Base-by-base conservation (phyloP, 306 rosid species). In the Fragaria iinumae region DNA sequence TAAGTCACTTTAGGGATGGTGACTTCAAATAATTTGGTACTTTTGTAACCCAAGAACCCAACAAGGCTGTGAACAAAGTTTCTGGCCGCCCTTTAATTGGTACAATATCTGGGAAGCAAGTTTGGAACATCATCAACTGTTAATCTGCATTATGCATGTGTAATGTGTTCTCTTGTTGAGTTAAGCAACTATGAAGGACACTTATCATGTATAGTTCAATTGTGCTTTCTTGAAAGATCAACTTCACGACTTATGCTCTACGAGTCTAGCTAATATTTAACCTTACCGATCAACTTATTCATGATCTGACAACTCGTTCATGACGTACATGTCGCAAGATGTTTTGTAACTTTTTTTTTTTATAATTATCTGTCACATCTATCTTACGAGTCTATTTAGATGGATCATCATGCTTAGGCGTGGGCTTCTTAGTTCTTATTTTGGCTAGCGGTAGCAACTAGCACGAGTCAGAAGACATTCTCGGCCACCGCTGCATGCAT, bases 21-120 rank as follows among this genome's bases (percentile, higher is more conserved):
- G 74, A 71, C 32, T 76, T 72, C 83, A 77, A 79, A 79, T 69
- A 44, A 74, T 69, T 43, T 69, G 52, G 59, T 27, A 1, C 69
- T 53, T 25, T 71, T 55, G 77, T 59, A n/a, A 53, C 29, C 69
- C 44, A 55, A 34, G 67, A 70, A 73, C 76, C 76, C 79, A 17
- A 79, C 77, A 74, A 44, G 57, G 56, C 29, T 67, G 8, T 49
- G 14, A 36, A 47, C 69, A 41, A 59, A 41, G 16, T 8, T 2
- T 29, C 3, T 44, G 66, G 75, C 39, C 21, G 36, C 60, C 70
- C 45, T 48, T 67, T 55, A n/a, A n/a, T 55, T 55, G 85, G 75
- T 50, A 56, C 79, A 72, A 13, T 45, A 66, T 60, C 71, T 65
- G 39, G 77, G 47, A 64, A 27, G 53, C 72, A 41, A 21, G 53